A percentile compares a stretch with the other conserved stretches of the same genome.
These are phyloP conservation scores for Penicillium atrosanguineum DNA, from an alignment of 495 filamentous ascomycete species.

Conservation along the genomic window DNA sequence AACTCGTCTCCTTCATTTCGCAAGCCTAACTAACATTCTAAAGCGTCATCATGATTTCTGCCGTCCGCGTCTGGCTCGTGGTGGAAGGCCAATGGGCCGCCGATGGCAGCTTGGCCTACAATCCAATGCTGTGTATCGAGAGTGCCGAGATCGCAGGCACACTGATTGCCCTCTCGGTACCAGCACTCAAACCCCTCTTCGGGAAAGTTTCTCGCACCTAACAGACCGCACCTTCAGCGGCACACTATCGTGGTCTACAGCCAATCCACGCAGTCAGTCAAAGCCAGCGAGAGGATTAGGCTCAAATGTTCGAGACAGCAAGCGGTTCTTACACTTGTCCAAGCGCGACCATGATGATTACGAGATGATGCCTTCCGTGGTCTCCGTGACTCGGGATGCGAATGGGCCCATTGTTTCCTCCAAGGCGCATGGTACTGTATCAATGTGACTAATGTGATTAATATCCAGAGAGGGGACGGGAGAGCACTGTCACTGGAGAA, in stretches of 20 bases:
- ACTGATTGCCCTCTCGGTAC: constrained; percentile 44
- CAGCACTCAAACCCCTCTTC: constrained; percentile 43
- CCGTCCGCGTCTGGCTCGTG: constrained; percentile 41
- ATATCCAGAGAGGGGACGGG: constrained; percentile 7
- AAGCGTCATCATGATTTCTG: constrained; percentile 45
- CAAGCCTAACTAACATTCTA: constrained; percentile 1
- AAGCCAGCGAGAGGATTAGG: constrained; percentile 15
- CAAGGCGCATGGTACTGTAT: constrained; percentile 23
- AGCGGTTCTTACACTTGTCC: constrained; percentile 25
- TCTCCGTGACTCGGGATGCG: constrained; percentile 18
- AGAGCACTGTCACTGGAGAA: constrained; percentile 1
- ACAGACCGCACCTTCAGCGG: constrained; percentile 26
- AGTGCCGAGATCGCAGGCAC: constrained; percentile 45
- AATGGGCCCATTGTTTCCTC: background rate
- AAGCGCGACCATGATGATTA: constrained; percentile 22
- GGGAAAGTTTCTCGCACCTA: constrained; percentile 29
- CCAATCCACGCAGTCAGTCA: constrained; percentile 12
- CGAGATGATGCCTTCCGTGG: constrained; percentile 31
- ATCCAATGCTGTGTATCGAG: constrained; percentile 44
- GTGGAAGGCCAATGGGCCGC: constrained; percentile 36
- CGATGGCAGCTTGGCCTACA: constrained; percentile 46
- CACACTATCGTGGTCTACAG: constrained; percentile 19
- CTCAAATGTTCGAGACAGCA: constrained; percentile 21
- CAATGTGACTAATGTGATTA: constrained; percentile 24
- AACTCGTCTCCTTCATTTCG: constrained; percentile 10